Percentiles rank a stretch among this genome's conserved stretches.
Evolutionary conservation across 2,329 filamentous ascomycete species (phyloP).

Genomic region (Chaetomiaceae sp.): DNA sequence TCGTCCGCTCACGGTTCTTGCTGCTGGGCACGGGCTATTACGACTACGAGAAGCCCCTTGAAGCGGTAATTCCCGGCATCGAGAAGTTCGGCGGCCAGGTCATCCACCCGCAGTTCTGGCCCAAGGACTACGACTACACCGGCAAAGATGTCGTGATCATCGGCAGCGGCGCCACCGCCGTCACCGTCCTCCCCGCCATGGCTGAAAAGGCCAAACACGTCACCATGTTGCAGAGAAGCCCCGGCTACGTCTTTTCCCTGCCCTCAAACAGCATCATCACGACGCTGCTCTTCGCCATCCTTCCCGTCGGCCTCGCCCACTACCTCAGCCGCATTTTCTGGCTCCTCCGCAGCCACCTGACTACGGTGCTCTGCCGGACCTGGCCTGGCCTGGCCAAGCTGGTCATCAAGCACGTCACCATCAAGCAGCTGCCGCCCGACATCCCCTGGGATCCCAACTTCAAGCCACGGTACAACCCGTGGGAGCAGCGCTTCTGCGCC

Average conservation of each 20-base stretch:
- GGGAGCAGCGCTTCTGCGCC: constrained; percentile 66
- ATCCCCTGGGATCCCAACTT: constrained; percentile 51
- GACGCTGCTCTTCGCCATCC: constrained; percentile 33
- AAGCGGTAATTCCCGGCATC: constrained; percentile 44
- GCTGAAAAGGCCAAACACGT: constrained; percentile 53
- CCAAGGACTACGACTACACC: constrained; percentile 58
- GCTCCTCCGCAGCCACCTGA: constrained; percentile 38
- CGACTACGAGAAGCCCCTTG: constrained; percentile 58
- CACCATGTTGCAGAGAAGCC: constrained; percentile 67
- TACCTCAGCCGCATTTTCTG: constrained; percentile 45
- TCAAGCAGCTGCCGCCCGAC: constrained; percentile 43
- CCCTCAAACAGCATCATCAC: constrained; percentile 38
- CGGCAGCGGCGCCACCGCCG: constrained; percentile 62
- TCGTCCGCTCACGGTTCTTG: constrained; percentile 11
- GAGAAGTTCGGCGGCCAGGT: constrained; percentile 37
- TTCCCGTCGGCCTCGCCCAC: constrained; percentile 41
- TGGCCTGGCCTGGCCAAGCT: constrained; percentile 43
- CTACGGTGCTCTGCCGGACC: constrained; percentile 43
- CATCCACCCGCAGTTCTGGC: constrained; percentile 72
- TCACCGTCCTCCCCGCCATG: constrained; percentile 60
- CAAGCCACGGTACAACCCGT: constrained; percentile 50
- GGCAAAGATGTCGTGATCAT: constrained; percentile 62
- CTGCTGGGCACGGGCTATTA: constrained; percentile 60
- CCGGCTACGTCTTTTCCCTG: constrained; percentile 54
- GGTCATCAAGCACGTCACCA: constrained; percentile 40